Evolutionary conservation across 2,329 filamentous ascomycete genomes (phyloP).

Genomic region (Colletotrichum lindemuthianum): DNA sequence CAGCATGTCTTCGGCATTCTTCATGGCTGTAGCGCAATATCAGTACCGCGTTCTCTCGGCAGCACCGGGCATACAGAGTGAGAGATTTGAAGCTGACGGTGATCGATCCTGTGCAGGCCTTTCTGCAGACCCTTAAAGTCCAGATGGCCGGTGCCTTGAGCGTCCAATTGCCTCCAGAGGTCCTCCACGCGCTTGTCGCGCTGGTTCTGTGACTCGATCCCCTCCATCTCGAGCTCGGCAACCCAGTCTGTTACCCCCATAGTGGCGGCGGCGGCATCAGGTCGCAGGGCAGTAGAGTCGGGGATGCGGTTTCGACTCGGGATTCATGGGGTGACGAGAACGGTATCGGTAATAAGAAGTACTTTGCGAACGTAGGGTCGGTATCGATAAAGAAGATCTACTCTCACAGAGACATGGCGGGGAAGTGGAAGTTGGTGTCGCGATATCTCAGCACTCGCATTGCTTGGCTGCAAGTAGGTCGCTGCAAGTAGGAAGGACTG

Average conservation of each 20-base stretch:
- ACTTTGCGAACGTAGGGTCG: neutral
- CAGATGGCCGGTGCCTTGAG: constrained; percentile 78
- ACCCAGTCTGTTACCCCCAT: constrained; percentile 62
- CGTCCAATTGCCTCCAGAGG: constrained; percentile 87
- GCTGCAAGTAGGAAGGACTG: constrained; percentile 34
- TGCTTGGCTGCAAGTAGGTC: no score
- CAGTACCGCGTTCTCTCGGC: constrained; percentile 16
- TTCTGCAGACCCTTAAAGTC: constrained; percentile 86
- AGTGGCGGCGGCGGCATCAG: constrained; percentile 39
- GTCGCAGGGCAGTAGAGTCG: constrained; percentile 36
- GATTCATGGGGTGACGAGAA: constrained; percentile 35
- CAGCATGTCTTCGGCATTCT: constrained; percentile 90
- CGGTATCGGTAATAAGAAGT: neutral
- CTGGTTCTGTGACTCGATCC: constrained; percentile 80
- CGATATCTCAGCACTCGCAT: constrained; percentile 27
- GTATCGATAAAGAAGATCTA: neutral
- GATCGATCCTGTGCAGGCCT: constrained; percentile 88
- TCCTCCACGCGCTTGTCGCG: constrained; percentile 83
- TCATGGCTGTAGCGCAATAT: constrained; percentile 64
- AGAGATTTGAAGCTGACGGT: constrained; percentile 68
- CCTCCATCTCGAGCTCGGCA: constrained; percentile 67
- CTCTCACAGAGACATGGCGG: constrained; percentile 32
- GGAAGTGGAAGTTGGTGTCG: constrained; percentile 22
- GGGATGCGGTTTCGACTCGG: constrained; percentile 44
- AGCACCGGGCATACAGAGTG: neutral